These are phyloP conservation scores for Leucosporidium yakuticum DNA, from an alignment of 768 basidiomycete genomes.

Conservation along the genomic window DNA sequence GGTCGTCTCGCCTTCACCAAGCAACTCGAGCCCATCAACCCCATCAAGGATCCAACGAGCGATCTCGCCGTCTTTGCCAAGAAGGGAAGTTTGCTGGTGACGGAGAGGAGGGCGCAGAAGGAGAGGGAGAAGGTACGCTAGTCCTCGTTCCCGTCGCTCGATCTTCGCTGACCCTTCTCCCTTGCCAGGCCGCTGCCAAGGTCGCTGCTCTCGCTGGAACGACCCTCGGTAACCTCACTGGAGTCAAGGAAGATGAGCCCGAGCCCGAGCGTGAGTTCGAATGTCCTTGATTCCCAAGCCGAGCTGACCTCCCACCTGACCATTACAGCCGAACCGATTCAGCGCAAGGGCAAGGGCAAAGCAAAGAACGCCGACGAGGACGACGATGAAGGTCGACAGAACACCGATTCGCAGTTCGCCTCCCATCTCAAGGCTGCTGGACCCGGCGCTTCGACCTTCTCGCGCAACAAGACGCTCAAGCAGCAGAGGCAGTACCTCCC, in stretches of 20 bases:
- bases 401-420: slow-evolving; percentile 96
- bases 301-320: neutral
- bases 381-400: slow-evolving; percentile 54
- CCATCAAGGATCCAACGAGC: slow-evolving; percentile 83
- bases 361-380: slow-evolving; percentile 41
- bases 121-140: slow-evolving; percentile 65
- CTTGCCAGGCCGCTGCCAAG: slow-evolving; percentile 75
- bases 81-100: slow-evolving; percentile 90
- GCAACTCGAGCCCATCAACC: slow-evolving; percentile 95
- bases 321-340: neutral
- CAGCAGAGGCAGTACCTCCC: slow-evolving; percentile 95
- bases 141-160: neutral
- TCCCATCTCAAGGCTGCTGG: slow-evolving; percentile 56
- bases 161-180: neutral
- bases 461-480: slow-evolving; percentile 73
- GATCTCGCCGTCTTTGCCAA: slow-evolving; percentile 95
- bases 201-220: slow-evolving; percentile 87
- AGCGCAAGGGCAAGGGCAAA: slow-evolving; percentile 45
- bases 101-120: slow-evolving; percentile 92
- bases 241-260: slow-evolving; percentile 80
- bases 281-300: slow-evolving; percentile 39
- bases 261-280: slow-evolving; percentile 12
- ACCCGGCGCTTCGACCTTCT: slow-evolving; percentile 70
- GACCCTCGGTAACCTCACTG: slow-evolving; percentile 93
- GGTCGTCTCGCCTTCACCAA: slow-evolving; percentile 93